A percentile compares a stretch with the other conserved stretches of the same genome.
Conservation (phyloP, 495 filamentous ascomycete species). For the Thozetella sp. region DNA sequence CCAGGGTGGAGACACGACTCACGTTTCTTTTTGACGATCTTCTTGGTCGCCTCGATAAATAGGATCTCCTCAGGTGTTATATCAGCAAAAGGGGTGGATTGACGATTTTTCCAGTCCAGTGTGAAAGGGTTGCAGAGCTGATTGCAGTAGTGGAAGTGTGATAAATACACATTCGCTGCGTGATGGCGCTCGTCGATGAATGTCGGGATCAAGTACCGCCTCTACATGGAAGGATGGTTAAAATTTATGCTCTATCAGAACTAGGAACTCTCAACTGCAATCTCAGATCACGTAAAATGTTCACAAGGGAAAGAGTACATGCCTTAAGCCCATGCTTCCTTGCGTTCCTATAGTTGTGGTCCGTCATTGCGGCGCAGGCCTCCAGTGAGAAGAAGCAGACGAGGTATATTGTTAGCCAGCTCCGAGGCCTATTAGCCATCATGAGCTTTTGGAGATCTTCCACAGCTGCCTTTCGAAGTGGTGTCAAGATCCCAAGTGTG, state of each 20-base stretch:
- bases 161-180: constrained; percentile 35
- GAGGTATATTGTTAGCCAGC: constrained; percentile 39
- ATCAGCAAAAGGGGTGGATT: constrained; percentile 9
- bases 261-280: not conserved
- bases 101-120: constrained; percentile 19
- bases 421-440: constrained; percentile 23
- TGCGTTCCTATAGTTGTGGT: constrained; percentile 34
- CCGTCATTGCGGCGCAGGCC: constrained; percentile 32
- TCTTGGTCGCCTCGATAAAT: constrained; percentile 10
- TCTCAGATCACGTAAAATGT: not conserved
- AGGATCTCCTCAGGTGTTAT: constrained; percentile 11
- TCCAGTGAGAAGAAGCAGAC: constrained; percentile 39
- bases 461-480: constrained; percentile 34
- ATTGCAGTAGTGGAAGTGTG: constrained; percentile 37
- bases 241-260: not conserved
- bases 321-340: constrained; percentile 15
- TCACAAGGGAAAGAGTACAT: not conserved
- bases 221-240: not conserved
- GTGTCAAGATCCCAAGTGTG: constrained; percentile 25
- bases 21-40: constrained; percentile 9
- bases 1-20: not conserved
- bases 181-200: constrained; percentile 21
- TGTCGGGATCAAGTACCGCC: constrained; percentile 13
- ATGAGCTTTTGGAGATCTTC: constrained; percentile 37
- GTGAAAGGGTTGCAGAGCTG: constrained; percentile 34